A percentile compares a stretch with the other conserved stretches of the same genome.
Conservation (phyloP, 805 yeast genomes). For the Grigorovia transvaalensis region DNA sequence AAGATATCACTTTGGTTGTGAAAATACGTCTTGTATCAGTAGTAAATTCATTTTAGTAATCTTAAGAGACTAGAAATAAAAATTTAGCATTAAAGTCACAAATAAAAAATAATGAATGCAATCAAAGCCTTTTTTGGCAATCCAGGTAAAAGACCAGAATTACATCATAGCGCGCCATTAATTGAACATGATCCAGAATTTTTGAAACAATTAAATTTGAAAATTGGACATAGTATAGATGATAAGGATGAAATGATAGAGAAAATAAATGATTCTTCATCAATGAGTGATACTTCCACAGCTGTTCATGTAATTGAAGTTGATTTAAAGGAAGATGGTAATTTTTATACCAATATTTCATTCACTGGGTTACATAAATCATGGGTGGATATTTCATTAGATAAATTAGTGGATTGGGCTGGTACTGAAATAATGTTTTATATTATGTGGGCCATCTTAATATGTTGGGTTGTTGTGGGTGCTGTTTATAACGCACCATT, state of each 20-base stretch:
- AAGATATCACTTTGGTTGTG: not conserved
- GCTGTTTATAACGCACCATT: slow-evolving; percentile 23
- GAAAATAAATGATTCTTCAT: not conserved
- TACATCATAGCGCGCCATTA: slow-evolving; percentile 7
- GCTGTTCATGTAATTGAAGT: slow-evolving; percentile 8
- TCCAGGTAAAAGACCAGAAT: slow-evolving; percentile 10
- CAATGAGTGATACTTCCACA: slow-evolving; percentile 12
- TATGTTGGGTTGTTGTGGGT: slow-evolving; percentile 25
- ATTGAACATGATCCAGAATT: slow-evolving; percentile 1
- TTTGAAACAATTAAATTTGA: not conserved
- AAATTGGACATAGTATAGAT: not conserved
- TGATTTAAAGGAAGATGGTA: slow-evolving; percentile 11
- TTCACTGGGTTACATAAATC: slow-evolving; percentile 22
- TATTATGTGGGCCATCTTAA: slow-evolving; percentile 19
- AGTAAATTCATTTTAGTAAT: not conserved
- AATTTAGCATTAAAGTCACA: not conserved
- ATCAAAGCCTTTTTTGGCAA: slow-evolving; percentile 17
- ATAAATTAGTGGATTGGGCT: slow-evolving; percentile 20
- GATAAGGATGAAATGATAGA: slow-evolving; percentile 4
- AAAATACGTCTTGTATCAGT: no score
- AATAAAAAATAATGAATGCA: slow-evolving; percentile 11
- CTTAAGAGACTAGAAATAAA: not conserved
- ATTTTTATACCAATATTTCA: slow-evolving; percentile 12
- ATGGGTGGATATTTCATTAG: slow-evolving; percentile 15
- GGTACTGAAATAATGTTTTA: slow-evolving; percentile 23